These are phyloP conservation scores for Phytophthora hybrid DNA, from an alignment of 352 stramenopile species.

Conservation along the genomic window DNA sequence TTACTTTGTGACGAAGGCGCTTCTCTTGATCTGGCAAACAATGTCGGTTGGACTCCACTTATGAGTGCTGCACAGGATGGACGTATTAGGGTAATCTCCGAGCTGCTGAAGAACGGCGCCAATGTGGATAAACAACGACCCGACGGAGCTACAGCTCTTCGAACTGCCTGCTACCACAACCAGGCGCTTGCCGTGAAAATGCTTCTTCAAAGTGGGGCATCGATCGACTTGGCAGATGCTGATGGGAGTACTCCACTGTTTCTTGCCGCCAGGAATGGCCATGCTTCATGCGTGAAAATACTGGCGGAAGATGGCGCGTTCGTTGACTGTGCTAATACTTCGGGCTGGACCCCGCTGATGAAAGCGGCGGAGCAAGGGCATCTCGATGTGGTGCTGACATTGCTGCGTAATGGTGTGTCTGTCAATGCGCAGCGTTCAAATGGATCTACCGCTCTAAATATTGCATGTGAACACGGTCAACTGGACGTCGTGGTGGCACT, in stretches of 20 bases:
- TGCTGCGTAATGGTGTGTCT: not conserved
- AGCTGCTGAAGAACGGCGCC: not conserved
- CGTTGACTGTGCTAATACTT: not conserved
- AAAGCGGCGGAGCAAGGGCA: constrained; percentile 14
- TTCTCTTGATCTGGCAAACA: not conserved
- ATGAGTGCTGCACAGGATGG: not conserved
- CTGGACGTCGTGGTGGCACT: not conserved
- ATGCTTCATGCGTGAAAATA: not conserved
- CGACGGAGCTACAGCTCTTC: not conserved
- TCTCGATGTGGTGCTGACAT: not conserved
- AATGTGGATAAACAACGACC: not conserved
- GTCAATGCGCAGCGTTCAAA: constrained; percentile 5
- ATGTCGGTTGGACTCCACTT: not conserved
- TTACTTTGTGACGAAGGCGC: not conserved
- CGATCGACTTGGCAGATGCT: not conserved
- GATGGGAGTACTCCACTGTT: constrained; percentile 9
- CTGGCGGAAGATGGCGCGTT: not conserved
- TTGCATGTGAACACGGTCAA: constrained; percentile 24
- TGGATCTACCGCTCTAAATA: constrained; percentile 22
- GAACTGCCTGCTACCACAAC: not conserved
- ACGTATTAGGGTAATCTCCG: no score
- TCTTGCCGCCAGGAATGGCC: not conserved
- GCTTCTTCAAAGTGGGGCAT: not conserved
- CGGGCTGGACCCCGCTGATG: constrained; percentile 13
- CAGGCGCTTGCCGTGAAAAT: no score